Conservation (phyloP, 176 grass and related monocot species). For the Guadua angustifolia region DNA sequence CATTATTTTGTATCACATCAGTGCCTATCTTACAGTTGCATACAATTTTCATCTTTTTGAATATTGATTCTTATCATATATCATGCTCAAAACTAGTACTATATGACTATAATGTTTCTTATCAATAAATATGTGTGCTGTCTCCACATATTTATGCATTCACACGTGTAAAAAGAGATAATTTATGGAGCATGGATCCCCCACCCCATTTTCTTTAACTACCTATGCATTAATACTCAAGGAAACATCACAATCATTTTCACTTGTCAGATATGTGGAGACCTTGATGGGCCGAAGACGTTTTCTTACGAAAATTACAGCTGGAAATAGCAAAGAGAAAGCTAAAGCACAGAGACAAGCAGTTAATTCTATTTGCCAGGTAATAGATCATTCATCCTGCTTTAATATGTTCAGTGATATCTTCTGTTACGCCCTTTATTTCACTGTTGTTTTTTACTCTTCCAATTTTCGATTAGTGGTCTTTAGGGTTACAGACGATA, state of each 20-base stretch:
- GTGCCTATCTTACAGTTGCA: background rate
- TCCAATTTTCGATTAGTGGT: background rate
- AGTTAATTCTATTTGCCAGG: constrained; percentile 95
- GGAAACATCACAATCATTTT: constrained; percentile 23
- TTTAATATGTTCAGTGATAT: background rate
- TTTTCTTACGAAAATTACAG: constrained; percentile 85
- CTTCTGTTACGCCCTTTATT: background rate
- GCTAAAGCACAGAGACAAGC: constrained; percentile 98
- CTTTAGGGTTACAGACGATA: background rate
- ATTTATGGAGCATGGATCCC: constrained; percentile 8
- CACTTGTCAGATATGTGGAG: constrained; percentile 71
- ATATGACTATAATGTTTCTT: too few relatives aligned
- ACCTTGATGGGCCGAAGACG: constrained; percentile 94
- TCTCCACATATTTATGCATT: constrained; percentile 3
- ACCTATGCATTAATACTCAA: background rate
- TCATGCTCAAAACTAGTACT: background rate
- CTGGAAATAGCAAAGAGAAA: constrained; percentile 75
- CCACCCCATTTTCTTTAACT: background rate
- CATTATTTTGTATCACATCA: background rate
- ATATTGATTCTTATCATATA: background rate
- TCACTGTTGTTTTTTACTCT: background rate
- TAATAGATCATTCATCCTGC: constrained; percentile 9
- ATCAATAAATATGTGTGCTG: background rate
- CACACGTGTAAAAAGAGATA: background rate
- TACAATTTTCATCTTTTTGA: background rate